phyloP scores from a whole-genome alignment of 23 red algal species.

The Agarophyton chilense region DNA sequence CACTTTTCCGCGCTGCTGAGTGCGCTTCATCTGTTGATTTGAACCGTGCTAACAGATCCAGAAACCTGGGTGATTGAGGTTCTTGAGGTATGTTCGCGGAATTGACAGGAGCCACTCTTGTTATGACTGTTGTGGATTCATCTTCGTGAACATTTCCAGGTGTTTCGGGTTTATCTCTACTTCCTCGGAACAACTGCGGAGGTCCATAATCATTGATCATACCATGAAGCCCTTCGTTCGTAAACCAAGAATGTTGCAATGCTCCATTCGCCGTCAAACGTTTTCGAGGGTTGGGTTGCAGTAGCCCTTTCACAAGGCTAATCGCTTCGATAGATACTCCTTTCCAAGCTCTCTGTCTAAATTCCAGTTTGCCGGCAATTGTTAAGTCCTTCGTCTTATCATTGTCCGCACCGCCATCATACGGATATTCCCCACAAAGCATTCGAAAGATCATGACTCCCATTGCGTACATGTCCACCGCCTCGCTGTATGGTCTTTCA shows the following conservation, averaged over 20 bases:
- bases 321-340: conserved; percentile 47
- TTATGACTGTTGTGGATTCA: neutral
- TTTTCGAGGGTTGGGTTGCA: conserved; percentile 67
- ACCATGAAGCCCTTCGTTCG: neutral
- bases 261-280: conserved; percentile 75
- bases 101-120: neutral
- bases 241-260: conserved; percentile 80
- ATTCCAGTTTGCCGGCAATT: conserved; percentile 53
- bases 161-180: neutral
- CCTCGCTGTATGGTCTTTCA: conserved; percentile 67
- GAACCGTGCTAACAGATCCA: neutral
- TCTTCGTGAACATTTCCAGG: neutral
- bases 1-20: neutral
- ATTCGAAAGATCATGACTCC: conserved; percentile 94
- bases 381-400: conserved; percentile 70
- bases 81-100: neutral
- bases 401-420: conserved; percentile 82
- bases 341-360: conserved; percentile 65
- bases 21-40: neutral
- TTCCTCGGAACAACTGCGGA: neutral
- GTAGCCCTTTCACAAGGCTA: conserved; percentile 50
- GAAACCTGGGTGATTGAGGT: neutral
- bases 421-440: conserved; percentile 91
- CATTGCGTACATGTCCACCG: conserved; percentile 84
- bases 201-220: neutral